Percentiles rank a stretch among this genome's conserved stretches.
These are phyloP conservation scores for Vicia villosa DNA, from an alignment of 306 rosid species.

Conservation along the genomic window DNA sequence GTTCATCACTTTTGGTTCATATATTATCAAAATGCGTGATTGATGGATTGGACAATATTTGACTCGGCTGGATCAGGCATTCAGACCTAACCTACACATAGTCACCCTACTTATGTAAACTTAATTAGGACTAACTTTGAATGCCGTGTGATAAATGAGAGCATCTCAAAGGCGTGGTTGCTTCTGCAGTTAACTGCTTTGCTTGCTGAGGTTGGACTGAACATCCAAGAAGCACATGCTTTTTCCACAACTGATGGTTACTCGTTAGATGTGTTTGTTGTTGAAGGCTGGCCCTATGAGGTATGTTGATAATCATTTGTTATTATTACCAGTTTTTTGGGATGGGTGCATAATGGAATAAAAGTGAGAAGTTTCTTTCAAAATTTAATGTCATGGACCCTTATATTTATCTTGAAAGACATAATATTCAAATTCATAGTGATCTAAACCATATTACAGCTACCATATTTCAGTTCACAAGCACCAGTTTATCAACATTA, in stretches of 20 bases:
- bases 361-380: constrained; percentile 3
- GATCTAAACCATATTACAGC: constrained; percentile 11
- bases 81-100: constrained; percentile 6
- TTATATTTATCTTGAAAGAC: constrained; percentile 20
- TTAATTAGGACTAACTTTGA: constrained; percentile 22
- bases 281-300: constrained; percentile 98
- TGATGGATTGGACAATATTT: constrained; percentile 27
- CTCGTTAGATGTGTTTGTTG: constrained; percentile 98
- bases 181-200: constrained; percentile 86
- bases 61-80: constrained; percentile 21
- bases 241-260: constrained; percentile 91
- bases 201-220: constrained; percentile 95
- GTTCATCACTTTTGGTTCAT: constrained; percentile 2
- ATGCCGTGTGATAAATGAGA: constrained; percentile 14
- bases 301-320: constrained; percentile 46
- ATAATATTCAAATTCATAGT: neutral
- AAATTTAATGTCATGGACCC: constrained; percentile 10
- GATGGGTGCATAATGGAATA: neutral
- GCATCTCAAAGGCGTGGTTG: constrained; percentile 31
- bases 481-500: constrained; percentile 18
- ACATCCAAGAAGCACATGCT: constrained; percentile 99
- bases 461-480: constrained; percentile 28
- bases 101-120: constrained; percentile 25
- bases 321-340: constrained; percentile 25
- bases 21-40: neutral